These are phyloP conservation scores for Sphaerosporella brunnea DNA, from an alignment of 495 filamentous ascomycete species.

Conservation along the genomic window DNA sequence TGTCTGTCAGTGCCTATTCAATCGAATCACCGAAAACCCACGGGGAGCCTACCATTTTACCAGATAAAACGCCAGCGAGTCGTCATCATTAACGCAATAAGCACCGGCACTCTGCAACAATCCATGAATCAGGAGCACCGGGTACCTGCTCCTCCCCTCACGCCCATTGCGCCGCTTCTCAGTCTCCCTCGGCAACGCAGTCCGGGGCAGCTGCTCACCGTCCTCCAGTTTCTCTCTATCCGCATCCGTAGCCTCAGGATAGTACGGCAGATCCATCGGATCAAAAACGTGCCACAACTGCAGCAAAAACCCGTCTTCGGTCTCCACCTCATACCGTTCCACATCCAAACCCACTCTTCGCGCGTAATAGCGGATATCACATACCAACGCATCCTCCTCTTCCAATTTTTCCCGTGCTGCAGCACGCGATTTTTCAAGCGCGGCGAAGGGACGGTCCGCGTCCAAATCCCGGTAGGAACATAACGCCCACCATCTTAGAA, in stretches of 20 bases:
- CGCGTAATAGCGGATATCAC: slow-evolving; percentile 76
- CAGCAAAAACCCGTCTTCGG: slow-evolving; percentile 88
- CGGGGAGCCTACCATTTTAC: too few species aligned
- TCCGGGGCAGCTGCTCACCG: slow-evolving; percentile 22
- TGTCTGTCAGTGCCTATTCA: too few species aligned
- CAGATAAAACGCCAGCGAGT: slow-evolving; percentile 77
- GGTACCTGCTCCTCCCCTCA: slow-evolving; percentile 36
- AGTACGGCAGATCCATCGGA: slow-evolving; percentile 43
- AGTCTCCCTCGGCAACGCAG: background rate
- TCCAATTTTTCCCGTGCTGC: slow-evolving; percentile 29
- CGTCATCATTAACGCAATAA: slow-evolving; percentile 80
- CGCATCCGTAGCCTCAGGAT: slow-evolving; percentile 30
- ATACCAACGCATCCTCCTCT: slow-evolving; percentile 49
- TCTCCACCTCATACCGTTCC: slow-evolving; percentile 70
- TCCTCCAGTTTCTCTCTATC: slow-evolving; percentile 27
- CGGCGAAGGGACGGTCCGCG: slow-evolving; percentile 44
- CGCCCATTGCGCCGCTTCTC: slow-evolving; percentile 1
- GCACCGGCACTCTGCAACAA: slow-evolving; percentile 74
- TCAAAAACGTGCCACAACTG: slow-evolving; percentile 80
- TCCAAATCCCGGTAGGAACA: slow-evolving; percentile 41
- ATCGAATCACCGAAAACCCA: too few species aligned
- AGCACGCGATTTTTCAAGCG: slow-evolving; percentile 42
- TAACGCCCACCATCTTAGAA: slow-evolving; percentile 31
- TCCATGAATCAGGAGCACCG: slow-evolving; percentile 76
- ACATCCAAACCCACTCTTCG: slow-evolving; percentile 72